Evolutionary conservation across 192 early-diverging fungal species (phyloP), one percentile per base, ranked within the genome.

Genomic region (Entomortierella parvispora): DNA sequence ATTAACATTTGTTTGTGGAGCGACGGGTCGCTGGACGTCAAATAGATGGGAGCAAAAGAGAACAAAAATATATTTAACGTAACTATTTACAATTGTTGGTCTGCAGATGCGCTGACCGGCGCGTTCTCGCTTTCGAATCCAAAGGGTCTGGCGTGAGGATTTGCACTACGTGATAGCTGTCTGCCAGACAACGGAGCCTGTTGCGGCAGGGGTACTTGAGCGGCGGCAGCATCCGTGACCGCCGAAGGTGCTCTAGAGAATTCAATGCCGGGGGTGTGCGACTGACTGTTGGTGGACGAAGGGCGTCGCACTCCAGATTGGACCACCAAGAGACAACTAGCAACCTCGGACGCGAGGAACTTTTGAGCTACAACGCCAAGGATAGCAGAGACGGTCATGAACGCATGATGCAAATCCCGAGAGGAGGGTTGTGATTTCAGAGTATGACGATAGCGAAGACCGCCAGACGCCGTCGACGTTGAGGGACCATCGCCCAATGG

Each of bases 381-480:
- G 20, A 75, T 66, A 1, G 47, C 55, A 0, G 62, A 33, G 20
- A 75, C 71, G n/a, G 71, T 75, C 58, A 66, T 44, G 51, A 42
- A 60, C 10, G 71, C 65, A 47, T 75, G 43, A 40, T 75, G 62
- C 43, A 75, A 28, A 31, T 75, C 71, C 1, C 71, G 62, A 20
- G 71, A 75, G 10, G 71, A 75, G 2, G 46, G 63, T n/a, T 75
- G 71, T 20, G 62, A n/a, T 7, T 62, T 62, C 9, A 75, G 57
- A 6, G 58, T 57, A 22, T 54, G 71, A 46, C 47, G 64, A 4
- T 44, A 31, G 3, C 32, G 22, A 34, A 31, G 44, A 25, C 65
- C 55, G 44, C 1, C 4, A 26, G 12, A 56, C 6, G 49, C 43
- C 45, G 18, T 32, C 6, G 52, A 17, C 0, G 50, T 29, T 17